Evolutionary conservation across 2,329 filamentous ascomycete species (phyloP).

Genomic region (Fonsecaea erecta): DNA sequence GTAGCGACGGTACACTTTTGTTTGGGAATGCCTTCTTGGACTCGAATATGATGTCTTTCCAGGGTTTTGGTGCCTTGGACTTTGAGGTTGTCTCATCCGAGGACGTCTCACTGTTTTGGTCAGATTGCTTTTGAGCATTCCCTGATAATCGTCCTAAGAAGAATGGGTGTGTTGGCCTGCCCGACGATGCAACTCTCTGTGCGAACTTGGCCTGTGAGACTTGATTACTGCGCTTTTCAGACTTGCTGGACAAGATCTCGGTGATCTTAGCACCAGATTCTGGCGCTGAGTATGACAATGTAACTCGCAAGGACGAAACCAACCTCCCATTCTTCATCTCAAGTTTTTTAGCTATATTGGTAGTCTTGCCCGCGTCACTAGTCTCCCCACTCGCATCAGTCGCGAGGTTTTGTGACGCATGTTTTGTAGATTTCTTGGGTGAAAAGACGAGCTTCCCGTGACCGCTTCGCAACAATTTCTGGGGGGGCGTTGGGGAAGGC

Average conservation of each 20-base stretch:
- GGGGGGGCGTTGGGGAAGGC: conserved; percentile 55
- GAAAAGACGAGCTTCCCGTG: conserved; percentile 47
- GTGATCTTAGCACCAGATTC: conserved; percentile 65
- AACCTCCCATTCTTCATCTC: conserved; percentile 36
- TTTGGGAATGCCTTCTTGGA: conserved; percentile 16
- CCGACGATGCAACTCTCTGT: neutral
- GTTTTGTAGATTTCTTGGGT: conserved; percentile 15
- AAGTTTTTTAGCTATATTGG: conserved; percentile 18
- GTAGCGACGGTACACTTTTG: conserved; percentile 11
- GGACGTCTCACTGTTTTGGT: conserved; percentile 17
- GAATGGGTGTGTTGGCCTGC: conserved; percentile 69
- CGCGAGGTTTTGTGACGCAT: conserved; percentile 14
- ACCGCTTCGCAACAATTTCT: conserved; percentile 54
- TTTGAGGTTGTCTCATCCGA: conserved; percentile 26
- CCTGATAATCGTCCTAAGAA: conserved; percentile 63
- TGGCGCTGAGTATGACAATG: conserved; percentile 23
- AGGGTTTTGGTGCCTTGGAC: conserved; percentile 29
- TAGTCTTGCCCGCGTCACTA: conserved; percentile 1
- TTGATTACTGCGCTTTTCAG: conserved; percentile 21
- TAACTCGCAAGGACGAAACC: conserved; percentile 28
- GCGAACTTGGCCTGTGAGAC: neutral
- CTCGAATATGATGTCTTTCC: conserved; percentile 36
- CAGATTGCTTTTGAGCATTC: conserved; percentile 14
- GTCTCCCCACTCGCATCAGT: neutral
- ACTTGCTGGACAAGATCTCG: conserved; percentile 56